phyloP scores from a whole-genome alignment of 495 filamentous ascomycete genomes.

The Aspergillus haitiensis region DNA sequence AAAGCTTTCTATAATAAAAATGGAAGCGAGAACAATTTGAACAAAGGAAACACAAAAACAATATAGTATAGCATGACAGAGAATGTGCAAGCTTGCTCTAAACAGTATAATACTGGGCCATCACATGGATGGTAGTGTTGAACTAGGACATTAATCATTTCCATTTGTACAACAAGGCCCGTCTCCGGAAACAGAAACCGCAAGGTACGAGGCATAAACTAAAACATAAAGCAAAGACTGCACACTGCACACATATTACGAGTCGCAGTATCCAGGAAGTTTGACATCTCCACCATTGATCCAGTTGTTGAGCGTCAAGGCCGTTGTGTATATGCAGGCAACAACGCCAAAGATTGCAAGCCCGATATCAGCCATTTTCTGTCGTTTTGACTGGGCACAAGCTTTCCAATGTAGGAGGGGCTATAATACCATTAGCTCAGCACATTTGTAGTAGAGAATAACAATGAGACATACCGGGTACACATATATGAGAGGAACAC shows the following conservation, averaged over 20 bases:
- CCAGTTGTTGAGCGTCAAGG: constrained; percentile 83
- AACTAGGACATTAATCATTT: constrained; percentile 21
- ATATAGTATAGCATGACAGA: constrained; percentile 1
- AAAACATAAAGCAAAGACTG: background rate
- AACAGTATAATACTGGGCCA: background rate
- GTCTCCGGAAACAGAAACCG: background rate
- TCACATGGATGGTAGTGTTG: constrained; percentile 2
- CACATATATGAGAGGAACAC: constrained; percentile 95
- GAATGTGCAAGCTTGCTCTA: background rate
- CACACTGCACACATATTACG: constrained; percentile 23
- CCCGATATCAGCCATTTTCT: constrained; percentile 66
- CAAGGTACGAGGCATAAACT: background rate
- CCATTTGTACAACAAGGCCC: constrained; percentile 7
- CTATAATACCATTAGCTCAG: constrained; percentile 42
- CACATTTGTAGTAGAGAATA: constrained; percentile 6
- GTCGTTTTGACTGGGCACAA: constrained; percentile 63
- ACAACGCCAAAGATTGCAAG: constrained; percentile 79
- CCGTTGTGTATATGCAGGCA: constrained; percentile 88
- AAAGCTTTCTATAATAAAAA: background rate
- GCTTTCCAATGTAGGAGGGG: constrained; percentile 84
- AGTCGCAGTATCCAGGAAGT: constrained; percentile 63
- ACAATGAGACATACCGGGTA: constrained; percentile 73
- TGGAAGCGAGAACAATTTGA: constrained; percentile 1
- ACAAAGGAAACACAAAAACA: background rate
- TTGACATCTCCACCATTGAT: constrained; percentile 42